Conservation (phyloP, 129 eudicot genomes). For the Helichrysum umbraculigerum region DNA sequence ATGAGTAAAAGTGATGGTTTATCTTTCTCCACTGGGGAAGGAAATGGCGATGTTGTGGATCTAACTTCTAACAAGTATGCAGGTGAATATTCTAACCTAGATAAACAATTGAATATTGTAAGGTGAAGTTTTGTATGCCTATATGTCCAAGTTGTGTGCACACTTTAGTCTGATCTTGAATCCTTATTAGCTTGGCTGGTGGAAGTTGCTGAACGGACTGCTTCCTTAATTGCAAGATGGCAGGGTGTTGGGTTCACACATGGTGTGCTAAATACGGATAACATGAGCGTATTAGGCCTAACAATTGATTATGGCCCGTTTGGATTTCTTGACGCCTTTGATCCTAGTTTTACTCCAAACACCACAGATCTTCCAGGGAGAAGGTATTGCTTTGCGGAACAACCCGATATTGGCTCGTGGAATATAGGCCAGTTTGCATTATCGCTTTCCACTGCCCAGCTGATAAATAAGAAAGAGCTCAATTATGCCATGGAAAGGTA, state of each 20-base stretch:
- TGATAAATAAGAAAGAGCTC: conserved; percentile 69
- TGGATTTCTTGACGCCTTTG: conserved; percentile 95
- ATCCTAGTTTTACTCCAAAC: conserved; percentile 92
- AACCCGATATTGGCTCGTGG: conserved; percentile 96
- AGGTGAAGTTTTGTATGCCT: neutral
- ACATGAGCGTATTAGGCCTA: conserved; percentile 89
- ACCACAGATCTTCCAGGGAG: conserved; percentile 97
- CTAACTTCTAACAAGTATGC: conserved; percentile 93
- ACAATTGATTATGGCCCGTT: conserved; percentile 97
- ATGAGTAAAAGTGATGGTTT: conserved; percentile 62
- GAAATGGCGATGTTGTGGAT: conserved; percentile 66
- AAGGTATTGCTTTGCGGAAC: conserved; percentile 95
- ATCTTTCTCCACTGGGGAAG: conserved; percentile 78
- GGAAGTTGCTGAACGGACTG: conserved; percentile 92
- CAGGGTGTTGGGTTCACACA: conserved; percentile 98
- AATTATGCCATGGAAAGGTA: conserved; percentile 91
- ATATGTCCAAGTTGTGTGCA: neutral
- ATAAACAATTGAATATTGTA: neutral
- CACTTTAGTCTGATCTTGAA: conserved; percentile 7
- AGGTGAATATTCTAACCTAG: conserved; percentile 41
- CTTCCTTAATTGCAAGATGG: conserved; percentile 83
- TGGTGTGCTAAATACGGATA: conserved; percentile 93
- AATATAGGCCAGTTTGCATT: conserved; percentile 78
- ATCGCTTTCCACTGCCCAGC: conserved; percentile 67
- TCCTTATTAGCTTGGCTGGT: conserved; percentile 79